phyloP scores from a whole-genome alignment of 495 filamentous ascomycete genomes.

The Astrocystis sublimbata region DNA sequence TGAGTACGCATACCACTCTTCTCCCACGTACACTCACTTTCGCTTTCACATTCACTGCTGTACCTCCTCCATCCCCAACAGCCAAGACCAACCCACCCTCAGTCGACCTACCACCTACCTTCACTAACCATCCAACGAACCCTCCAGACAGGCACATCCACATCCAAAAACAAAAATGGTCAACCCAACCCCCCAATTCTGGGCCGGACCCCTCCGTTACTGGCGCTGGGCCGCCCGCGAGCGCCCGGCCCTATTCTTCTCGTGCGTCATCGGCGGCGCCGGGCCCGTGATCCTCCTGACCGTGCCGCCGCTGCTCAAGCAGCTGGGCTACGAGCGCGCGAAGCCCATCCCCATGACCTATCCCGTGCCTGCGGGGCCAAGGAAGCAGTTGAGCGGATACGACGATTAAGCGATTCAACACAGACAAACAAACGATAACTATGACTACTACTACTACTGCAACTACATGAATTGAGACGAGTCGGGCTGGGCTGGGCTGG shows the following conservation, averaged over 20 bases:
- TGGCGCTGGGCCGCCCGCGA: constrained; percentile 82
- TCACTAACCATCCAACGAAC: no score
- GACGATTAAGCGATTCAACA: constrained; percentile 55
- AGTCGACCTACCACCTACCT: no score
- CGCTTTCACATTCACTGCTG: background rate
- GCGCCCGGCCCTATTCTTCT: constrained; percentile 86
- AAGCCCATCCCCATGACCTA: constrained; percentile 82
- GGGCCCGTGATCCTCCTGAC: constrained; percentile 69
- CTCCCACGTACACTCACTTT: background rate
- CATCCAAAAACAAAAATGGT: no score
- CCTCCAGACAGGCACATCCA: no score
- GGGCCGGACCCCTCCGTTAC: constrained; percentile 76
- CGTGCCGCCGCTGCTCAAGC: constrained; percentile 67
- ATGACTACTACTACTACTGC: no score
- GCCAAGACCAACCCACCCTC: constrained; percentile 24
- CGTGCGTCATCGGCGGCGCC: constrained; percentile 65
- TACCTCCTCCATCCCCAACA: background rate
- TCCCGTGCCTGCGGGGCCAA: constrained; percentile 78
- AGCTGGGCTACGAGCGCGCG: constrained; percentile 69
- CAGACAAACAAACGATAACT: background rate
- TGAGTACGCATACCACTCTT: constrained; percentile 11
- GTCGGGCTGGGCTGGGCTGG: no score
- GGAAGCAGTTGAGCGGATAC: constrained; percentile 71
- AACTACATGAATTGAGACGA: no score
- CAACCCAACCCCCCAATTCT: constrained; percentile 69